These are phyloP conservation scores for Knufia petricola DNA, from an alignment of 2,329 filamentous ascomycete species.

Conservation along the genomic window DNA sequence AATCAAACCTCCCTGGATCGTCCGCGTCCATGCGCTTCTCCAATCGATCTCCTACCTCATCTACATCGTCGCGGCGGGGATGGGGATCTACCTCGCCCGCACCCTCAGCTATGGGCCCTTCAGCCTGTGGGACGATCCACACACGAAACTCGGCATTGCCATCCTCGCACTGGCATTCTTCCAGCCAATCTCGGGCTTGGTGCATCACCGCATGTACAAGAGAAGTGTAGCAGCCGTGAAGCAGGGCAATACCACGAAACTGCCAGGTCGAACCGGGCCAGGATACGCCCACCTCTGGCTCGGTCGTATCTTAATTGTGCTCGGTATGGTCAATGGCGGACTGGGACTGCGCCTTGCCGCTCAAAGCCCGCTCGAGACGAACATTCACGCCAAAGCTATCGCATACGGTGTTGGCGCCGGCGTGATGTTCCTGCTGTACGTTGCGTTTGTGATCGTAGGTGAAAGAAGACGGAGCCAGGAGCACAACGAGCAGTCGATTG, in stretches of 20 bases:
- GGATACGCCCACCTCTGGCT: constrained; percentile 43
- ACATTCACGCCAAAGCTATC: constrained; percentile 30
- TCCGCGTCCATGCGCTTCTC: constrained; percentile 23
- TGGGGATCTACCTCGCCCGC: constrained; percentile 25
- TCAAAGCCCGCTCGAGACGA: constrained; percentile 26
- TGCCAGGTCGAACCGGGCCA: constrained; percentile 16
- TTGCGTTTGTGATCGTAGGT: constrained; percentile 23
- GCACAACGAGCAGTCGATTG: not conserved
- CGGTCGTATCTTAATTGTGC: constrained; percentile 40
- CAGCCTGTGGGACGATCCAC: constrained; percentile 22
- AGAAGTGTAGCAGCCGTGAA: constrained; percentile 12
- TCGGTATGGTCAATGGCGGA: constrained; percentile 50
- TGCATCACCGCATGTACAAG: constrained; percentile 25
- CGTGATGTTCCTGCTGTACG: constrained; percentile 37
- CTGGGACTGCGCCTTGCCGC: constrained; percentile 42
- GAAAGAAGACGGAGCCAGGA: constrained; percentile 14
- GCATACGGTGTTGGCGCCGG: constrained; percentile 43
- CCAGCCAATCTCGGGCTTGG: constrained; percentile 25
- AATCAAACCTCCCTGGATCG: constrained; percentile 12
- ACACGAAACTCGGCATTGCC: constrained; percentile 25
- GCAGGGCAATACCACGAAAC: constrained; percentile 13
- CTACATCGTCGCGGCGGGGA: constrained; percentile 25
- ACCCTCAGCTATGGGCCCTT: constrained; percentile 18
- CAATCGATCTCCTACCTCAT: constrained; percentile 25
- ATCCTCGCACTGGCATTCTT: constrained; percentile 25